Conservation (phyloP, 2,329 filamentous ascomycete genomes). For the Phaeomoniella chlamydospora region DNA sequence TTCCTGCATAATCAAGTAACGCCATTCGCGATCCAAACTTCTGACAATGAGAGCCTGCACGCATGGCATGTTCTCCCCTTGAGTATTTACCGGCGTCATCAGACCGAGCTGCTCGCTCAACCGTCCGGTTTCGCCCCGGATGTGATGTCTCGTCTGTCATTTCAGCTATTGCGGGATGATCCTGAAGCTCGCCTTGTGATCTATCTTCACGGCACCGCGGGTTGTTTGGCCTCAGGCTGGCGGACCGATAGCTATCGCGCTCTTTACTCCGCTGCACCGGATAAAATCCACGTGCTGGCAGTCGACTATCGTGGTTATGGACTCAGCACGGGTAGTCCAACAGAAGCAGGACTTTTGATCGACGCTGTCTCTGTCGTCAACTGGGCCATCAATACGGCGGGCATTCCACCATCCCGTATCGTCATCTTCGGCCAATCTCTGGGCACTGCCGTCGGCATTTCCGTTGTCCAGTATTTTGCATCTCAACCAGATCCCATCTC, state of each 20-base stretch:
- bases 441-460: slow-evolving; percentile 38
- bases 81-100: slow-evolving; percentile 28
- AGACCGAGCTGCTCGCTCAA: slow-evolving; percentile 24
- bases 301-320: slow-evolving; percentile 78
- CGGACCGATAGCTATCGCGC: slow-evolving; percentile 42
- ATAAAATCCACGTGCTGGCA: slow-evolving; percentile 41
- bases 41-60: slow-evolving; percentile 26
- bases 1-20: slow-evolving; percentile 35
- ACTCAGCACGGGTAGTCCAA: slow-evolving; percentile 44
- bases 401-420: slow-evolving; percentile 39
- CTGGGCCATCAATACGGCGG: slow-evolving; percentile 38
- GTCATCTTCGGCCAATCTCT: slow-evolving; percentile 46
- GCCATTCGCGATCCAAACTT: slow-evolving; percentile 29
- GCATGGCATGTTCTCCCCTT: slow-evolving; percentile 37
- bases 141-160: slow-evolving; percentile 21
- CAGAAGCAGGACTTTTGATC: slow-evolving; percentile 37
- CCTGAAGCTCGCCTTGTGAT: slow-evolving; percentile 30
- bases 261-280: slow-evolving; percentile 33
- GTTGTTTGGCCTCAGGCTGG: slow-evolving; percentile 41
- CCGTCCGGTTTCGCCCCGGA: slow-evolving; percentile 17
- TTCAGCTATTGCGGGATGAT: slow-evolving; percentile 30
- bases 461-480: slow-evolving; percentile 29
- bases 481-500: slow-evolving; percentile 25
- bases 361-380: slow-evolving; percentile 39
- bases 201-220: slow-evolving; percentile 41